phyloP scores from a whole-genome alignment of 176 grass and related monocot species.

The Musa itinerans region DNA sequence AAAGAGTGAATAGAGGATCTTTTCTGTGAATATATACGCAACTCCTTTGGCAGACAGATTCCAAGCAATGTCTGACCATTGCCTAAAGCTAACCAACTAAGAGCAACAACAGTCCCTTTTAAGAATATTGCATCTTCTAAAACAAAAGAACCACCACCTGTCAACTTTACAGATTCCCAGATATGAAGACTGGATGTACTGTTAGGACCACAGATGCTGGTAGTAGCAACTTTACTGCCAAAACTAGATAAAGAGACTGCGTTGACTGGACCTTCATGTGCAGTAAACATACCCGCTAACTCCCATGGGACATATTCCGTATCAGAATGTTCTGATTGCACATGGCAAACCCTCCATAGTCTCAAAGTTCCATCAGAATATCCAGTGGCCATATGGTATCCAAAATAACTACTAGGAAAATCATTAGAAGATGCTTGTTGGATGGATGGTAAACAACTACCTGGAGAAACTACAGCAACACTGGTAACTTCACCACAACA shows the following conservation, averaged over 20 bases:
- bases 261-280: slow-evolving; percentile 44
- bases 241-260: slow-evolving; percentile 52
- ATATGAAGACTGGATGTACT: slow-evolving; percentile 48
- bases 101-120: slow-evolving; percentile 50
- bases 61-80: slow-evolving; percentile 74
- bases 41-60: slow-evolving; percentile 56
- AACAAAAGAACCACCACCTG: slow-evolving; percentile 53
- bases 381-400: slow-evolving; percentile 81
- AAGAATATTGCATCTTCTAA: slow-evolving; percentile 59
- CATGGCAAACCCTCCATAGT: slow-evolving; percentile 59
- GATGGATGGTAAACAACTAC: slow-evolving; percentile 38
- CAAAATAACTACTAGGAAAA: slow-evolving; percentile 15
- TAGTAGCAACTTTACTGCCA: slow-evolving; percentile 63
- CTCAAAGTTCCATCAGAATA: slow-evolving; percentile 62
- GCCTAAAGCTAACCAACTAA: slow-evolving; percentile 70
- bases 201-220: slow-evolving; percentile 34
- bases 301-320: slow-evolving; percentile 47
- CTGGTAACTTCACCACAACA: slow-evolving; percentile 48
- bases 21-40: slow-evolving; percentile 69
- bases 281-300: slow-evolving; percentile 60
- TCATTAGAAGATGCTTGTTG: slow-evolving; percentile 34
- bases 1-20: slow-evolving; percentile 40
- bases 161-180: slow-evolving; percentile 64
- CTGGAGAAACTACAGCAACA: slow-evolving; percentile 40
- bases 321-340: slow-evolving; percentile 25